These are phyloP conservation scores for Biscogniauxia marginata DNA, from an alignment of 2,329 filamentous ascomycete genomes.

Conservation along the genomic window DNA sequence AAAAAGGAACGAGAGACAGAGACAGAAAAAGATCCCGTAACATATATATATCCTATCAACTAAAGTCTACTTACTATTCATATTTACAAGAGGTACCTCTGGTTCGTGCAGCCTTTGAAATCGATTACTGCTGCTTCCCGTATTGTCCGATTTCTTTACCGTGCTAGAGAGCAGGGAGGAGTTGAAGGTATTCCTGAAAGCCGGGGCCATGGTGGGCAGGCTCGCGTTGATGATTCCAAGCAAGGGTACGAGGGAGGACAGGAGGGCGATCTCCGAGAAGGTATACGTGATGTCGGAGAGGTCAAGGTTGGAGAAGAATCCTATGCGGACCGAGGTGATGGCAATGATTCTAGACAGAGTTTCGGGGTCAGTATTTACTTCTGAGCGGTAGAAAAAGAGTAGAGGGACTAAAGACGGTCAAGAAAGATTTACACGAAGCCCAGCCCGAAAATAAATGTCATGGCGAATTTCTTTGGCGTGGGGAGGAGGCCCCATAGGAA, in stretches of 20 bases:
- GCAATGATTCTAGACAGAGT: slow-evolving; percentile 9
- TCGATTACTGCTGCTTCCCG: neutral
- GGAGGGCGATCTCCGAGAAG: slow-evolving; percentile 10
- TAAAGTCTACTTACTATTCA: neutral
- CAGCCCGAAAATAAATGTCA: slow-evolving; percentile 19
- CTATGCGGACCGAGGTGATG: slow-evolving; percentile 15
- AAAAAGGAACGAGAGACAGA: too few relatives aligned
- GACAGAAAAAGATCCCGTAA: too few relatives aligned
- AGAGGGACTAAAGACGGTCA: slow-evolving; percentile 4
- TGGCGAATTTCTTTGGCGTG: slow-evolving; percentile 7
- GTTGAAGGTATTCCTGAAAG: slow-evolving; percentile 13
- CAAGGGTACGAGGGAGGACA: slow-evolving; percentile 18
- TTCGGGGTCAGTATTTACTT: neutral
- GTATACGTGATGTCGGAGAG: slow-evolving; percentile 14
- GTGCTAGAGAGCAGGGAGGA: neutral
- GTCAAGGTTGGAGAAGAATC: slow-evolving; percentile 18
- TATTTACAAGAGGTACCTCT: neutral
- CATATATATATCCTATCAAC: neutral
- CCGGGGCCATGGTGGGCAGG: slow-evolving; percentile 20
- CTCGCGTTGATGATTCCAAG: slow-evolving; percentile 27
- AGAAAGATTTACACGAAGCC: slow-evolving; percentile 15
- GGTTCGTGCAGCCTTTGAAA: slow-evolving; percentile 7
- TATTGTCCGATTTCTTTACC: neutral
- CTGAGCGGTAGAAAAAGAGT: neutral
- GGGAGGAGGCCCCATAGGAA: slow-evolving; percentile 12